Base-by-base conservation (phyloP, 1,284 basidiomycete genomes). In the Pyrrhoderma noxium region DNA sequence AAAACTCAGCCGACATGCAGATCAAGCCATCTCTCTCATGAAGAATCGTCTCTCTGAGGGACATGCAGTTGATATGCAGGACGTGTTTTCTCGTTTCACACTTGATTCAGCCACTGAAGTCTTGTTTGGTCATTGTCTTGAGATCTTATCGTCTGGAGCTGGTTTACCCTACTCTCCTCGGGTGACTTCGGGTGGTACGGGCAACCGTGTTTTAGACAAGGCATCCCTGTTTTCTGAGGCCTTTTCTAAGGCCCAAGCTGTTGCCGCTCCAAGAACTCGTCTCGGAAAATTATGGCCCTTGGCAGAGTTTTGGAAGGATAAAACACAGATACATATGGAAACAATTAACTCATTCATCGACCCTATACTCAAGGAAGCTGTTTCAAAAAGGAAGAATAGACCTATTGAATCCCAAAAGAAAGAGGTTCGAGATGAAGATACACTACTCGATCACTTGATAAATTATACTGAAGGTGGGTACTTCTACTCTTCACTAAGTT, bases 401-500 rank as follows among this genome's bases (percentile, higher is more conserved):
- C 27, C 5, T 11, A 31, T 5, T 31, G 27, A 31, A 5, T 5
- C 5, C 7, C 11, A 31, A 5, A 5, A 61, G 59, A 54, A 64
- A 57, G 61, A 63, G 48, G 48, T 56, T 21, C 34, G 52, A 11
- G 72, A 73, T 3, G 71, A 69, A 1, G 71, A 69, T 23, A 75
- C 73, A 0, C 58, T 82, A 11, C 58, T 82, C 13, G 77, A 76
- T 49, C 71, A 79, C 56, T 59, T 82, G 41, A 64, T 80, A 18
- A 64, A 69, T 11, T 62, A 70, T 22, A 79, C 78, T 0, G 69
- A 70, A 21, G 77, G 76, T 74, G 39, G 52, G 66, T n/a, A 56
- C 9, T 7, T 8, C 16, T 34, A 47, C 23, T 25, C 8, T 27
- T 21, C 5, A 13, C 22, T 8, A 45, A 13, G 1, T 9, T 13